These are phyloP conservation scores for rapeseed (Brassica napus) DNA, from an alignment of 345 rosid species.

Conservation along the genomic window Da-Ae NC_063451.1:23521001-23521500, in stretches of 20 bases:
- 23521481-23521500: not conserved
- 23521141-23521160: slow-evolving; percentile 26
- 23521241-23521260: slow-evolving; percentile 3
- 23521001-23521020: slow-evolving; percentile 25
- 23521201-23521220: slow-evolving; percentile 33
- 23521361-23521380: not conserved
- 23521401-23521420: too few species aligned
- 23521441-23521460: too few species aligned
- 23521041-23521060: slow-evolving; percentile 38
- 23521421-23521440: too few species aligned
- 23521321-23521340: not conserved
- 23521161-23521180: slow-evolving; percentile 13
- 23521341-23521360: not conserved
- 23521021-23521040: slow-evolving; percentile 34
- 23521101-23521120: not conserved
- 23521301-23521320: not conserved
- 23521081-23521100: slow-evolving; percentile 26
- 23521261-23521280: not conserved
- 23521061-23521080: slow-evolving; percentile 33
- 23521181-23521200: slow-evolving; percentile 35
- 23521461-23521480: not conserved
- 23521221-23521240: slow-evolving; percentile 35
- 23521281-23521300: not conserved
- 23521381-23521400: not conserved
- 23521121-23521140: slow-evolving; percentile 25